phyloP scores from a whole-genome alignment of 768 basidiomycete genomes.

The Polyporus arcularius region DNA sequence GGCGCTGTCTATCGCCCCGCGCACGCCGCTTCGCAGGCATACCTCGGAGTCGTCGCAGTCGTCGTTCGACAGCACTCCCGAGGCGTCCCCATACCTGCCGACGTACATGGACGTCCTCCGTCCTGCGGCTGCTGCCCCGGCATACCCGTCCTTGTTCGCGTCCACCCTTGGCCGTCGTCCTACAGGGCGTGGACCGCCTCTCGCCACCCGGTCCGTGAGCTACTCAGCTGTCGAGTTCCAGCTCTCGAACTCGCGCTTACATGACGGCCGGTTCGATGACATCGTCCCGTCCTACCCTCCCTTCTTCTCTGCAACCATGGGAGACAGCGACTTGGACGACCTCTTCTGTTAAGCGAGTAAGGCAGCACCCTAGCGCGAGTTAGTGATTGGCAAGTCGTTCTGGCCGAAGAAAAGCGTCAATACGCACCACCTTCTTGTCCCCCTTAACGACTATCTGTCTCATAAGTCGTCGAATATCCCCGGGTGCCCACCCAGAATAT shows the following conservation, averaged over 20 bases:
- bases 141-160: slow-evolving; percentile 22
- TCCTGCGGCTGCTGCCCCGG: slow-evolving; percentile 25
- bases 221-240: slow-evolving; percentile 30
- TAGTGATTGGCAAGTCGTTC: neutral
- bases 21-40: slow-evolving; percentile 43
- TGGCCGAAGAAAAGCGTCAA: slow-evolving; percentile 15
- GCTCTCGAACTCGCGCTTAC: slow-evolving; percentile 14
- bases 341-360: slow-evolving; percentile 19
- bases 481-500: neutral
- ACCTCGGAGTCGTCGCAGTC: slow-evolving; percentile 23
- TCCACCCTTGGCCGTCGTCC: slow-evolving; percentile 14
- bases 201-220: slow-evolving; percentile 25
- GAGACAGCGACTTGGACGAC: slow-evolving; percentile 21
- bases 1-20: slow-evolving; percentile 56
- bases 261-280: slow-evolving; percentile 22
- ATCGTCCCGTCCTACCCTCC: slow-evolving; percentile 18
- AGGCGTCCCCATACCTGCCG: slow-evolving; percentile 16
- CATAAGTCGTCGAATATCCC: slow-evolving; percentile 11
- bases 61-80: slow-evolving; percentile 23
- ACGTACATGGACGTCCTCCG: slow-evolving; percentile 37
- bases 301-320: slow-evolving; percentile 23
- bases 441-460: slow-evolving; percentile 1
- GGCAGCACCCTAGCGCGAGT: neutral
- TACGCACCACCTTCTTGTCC: slow-evolving; percentile 12
- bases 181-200: slow-evolving; percentile 6